Percentiles rank a stretch among this genome's conserved stretches.
Conservation (phyloP, 148 eudicot species). For the Rhododendron henanense region DNA sequence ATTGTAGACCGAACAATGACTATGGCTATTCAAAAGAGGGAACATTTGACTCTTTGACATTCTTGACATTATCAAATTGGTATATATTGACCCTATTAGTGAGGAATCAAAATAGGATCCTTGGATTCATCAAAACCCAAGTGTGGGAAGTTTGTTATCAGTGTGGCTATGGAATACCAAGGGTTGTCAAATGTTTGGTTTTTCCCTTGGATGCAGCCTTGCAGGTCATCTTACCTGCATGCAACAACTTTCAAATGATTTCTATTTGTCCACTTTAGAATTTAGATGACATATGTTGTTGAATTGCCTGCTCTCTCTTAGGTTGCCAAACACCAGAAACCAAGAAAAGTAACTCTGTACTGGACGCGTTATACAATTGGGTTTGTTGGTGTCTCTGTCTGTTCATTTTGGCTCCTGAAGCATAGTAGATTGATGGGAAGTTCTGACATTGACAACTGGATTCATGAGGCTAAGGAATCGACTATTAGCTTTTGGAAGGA, state of each 20-base stretch:
- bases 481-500: slow-evolving; percentile 77
- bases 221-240: not conserved
- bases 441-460: slow-evolving; percentile 91
- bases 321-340: slow-evolving; percentile 78
- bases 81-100: not conserved
- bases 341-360: slow-evolving; percentile 60
- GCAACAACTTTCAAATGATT: not conserved
- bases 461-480: slow-evolving; percentile 82
- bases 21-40: not conserved
- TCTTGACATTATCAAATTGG: not conserved
- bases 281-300: not conserved
- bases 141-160: not conserved
- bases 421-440: slow-evolving; percentile 94
- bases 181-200: not conserved
- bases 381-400: slow-evolving; percentile 65
- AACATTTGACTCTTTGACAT: not conserved
- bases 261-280: not conserved
- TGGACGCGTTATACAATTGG: slow-evolving; percentile 93
- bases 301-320: slow-evolving; percentile 23
- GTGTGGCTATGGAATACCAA: not conserved
- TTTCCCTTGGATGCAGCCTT: not conserved
- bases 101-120: not conserved
- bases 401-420: slow-evolving; percentile 79
- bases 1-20: not conserved
- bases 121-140: not conserved